Conservation (phyloP, 352 stramenopile species). For the Phytophthora sansomeana region DNA sequence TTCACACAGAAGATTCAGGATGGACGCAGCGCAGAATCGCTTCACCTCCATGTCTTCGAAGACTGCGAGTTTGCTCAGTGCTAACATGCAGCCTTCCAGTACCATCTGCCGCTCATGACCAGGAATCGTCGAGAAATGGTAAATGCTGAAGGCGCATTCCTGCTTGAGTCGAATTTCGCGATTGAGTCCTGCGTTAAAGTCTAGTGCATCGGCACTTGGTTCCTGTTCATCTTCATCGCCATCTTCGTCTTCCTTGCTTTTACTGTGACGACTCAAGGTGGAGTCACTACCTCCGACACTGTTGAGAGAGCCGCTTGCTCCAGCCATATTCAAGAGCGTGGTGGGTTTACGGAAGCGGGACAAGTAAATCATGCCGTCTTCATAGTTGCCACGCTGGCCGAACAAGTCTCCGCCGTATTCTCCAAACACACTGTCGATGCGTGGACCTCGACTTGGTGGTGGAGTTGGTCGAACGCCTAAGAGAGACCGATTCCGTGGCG, state of each 20-base stretch:
- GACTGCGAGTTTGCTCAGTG: conserved; percentile 71
- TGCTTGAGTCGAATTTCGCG: conserved; percentile 81
- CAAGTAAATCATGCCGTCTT: conserved; percentile 90
- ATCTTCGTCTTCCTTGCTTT: conserved; percentile 49
- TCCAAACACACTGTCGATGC: conserved; percentile 61
- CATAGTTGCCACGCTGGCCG: conserved; percentile 82
- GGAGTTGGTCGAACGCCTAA: conserved; percentile 32
- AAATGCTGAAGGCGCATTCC: conserved; percentile 84
- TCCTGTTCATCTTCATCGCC: conserved; percentile 61
- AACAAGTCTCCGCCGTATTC: conserved; percentile 86
- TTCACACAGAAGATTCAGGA: conserved; percentile 83
- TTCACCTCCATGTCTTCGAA: conserved; percentile 89
- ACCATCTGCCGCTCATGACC: conserved; percentile 86
- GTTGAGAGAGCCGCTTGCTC: conserved; percentile 29
- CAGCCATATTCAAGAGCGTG: conserved; percentile 33
- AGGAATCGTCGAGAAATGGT: conserved; percentile 72
- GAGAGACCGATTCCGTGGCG: conserved; percentile 67
- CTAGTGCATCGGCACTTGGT: conserved; percentile 42
- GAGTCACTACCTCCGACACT: conserved; percentile 22
- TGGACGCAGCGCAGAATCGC: conserved; percentile 81
- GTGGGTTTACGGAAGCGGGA: conserved; percentile 79
- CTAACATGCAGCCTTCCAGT: conserved; percentile 73
- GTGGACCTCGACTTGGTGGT: conserved; percentile 30
- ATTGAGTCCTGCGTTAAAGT: conserved; percentile 40
- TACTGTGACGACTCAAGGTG: conserved; percentile 50